A percentile compares a stretch with the other conserved stretches of the same genome.
Evolutionary conservation across 441 rosid genomes (phyloP).

Genomic region (Theobroma grandiflorum): DNA sequence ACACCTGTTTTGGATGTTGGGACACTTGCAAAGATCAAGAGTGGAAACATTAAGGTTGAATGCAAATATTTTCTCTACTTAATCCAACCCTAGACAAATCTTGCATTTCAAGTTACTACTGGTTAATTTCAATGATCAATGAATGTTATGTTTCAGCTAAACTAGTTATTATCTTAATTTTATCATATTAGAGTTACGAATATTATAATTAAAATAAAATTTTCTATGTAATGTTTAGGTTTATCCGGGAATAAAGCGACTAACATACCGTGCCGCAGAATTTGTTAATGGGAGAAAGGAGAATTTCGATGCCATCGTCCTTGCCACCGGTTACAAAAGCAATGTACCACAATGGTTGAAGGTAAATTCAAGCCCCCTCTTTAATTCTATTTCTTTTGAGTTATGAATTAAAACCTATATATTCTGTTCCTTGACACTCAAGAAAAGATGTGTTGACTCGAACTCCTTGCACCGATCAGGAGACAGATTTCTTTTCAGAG

Average conservation of each 20-base stretch:
- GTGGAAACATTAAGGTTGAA: conserved; percentile 72
- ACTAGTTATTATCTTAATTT: not conserved
- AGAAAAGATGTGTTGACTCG: not conserved
- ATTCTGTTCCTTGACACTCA: not conserved
- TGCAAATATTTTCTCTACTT: not conserved
- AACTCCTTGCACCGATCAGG: conserved; percentile 44
- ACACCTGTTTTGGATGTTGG: conserved; percentile 90
- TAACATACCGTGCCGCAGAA: conserved; percentile 54
- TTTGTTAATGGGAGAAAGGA: conserved; percentile 69
- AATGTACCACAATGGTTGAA: conserved; percentile 84
- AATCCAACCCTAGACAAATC: not conserved
- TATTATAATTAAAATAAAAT: not conserved
- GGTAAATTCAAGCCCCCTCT: conserved; percentile 41
- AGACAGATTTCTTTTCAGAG: conserved; percentile 59
- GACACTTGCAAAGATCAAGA: conserved; percentile 67
- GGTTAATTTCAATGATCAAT: not conserved
- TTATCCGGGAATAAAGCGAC: conserved; percentile 57
- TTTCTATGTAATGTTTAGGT: conserved; percentile 44
- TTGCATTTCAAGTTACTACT: not conserved
- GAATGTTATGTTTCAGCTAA: not conserved
- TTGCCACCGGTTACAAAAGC: conserved; percentile 93
- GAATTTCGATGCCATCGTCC: conserved; percentile 71
- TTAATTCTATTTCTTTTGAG: conserved; percentile 18
- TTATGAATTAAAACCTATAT: not conserved
- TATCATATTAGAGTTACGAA: not conserved